phyloP scores from a whole-genome alignment of 306 rosid species.

The Corylus avellana region DNA sequence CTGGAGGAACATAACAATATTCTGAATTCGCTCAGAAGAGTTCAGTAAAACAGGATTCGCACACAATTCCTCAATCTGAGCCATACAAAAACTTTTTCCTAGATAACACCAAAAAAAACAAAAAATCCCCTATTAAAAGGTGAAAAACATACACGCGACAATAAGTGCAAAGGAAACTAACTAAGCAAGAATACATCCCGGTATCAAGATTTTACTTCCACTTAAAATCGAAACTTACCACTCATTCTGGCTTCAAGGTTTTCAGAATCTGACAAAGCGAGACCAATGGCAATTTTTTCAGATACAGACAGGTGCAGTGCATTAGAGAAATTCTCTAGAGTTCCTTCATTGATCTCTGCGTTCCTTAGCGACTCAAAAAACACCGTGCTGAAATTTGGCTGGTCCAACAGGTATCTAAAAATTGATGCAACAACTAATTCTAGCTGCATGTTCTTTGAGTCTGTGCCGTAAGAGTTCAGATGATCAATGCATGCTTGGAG shows the following conservation, averaged over 20 bases:
- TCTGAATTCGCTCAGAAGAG: constrained; percentile 70
- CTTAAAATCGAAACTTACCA: constrained; percentile 49
- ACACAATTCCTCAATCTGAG: constrained; percentile 77
- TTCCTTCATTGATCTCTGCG: constrained; percentile 64
- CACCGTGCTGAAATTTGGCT: constrained; percentile 80
- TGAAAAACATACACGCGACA: neutral
- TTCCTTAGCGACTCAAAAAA: constrained; percentile 72
- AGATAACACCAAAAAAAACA: constrained; percentile 25
- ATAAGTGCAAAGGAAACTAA: constrained; percentile 8
- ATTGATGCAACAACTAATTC: constrained; percentile 58
- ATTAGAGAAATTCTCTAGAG: constrained; percentile 57
- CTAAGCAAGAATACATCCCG: constrained; percentile 11
- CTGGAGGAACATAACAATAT: constrained; percentile 74
- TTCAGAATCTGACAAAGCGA: constrained; percentile 89
- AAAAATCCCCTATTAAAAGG: constrained; percentile 5
- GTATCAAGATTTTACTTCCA: constrained; percentile 17
- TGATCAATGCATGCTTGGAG: constrained; percentile 83
- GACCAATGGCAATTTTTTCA: constrained; percentile 80
- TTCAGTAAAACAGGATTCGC: constrained; percentile 56
- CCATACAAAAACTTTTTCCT: constrained; percentile 88
- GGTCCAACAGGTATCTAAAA: constrained; percentile 65
- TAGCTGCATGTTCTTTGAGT: constrained; percentile 46
- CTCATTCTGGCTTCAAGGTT: constrained; percentile 63
- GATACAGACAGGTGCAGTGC: constrained; percentile 60
- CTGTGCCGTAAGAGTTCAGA: constrained; percentile 47